phyloP scores from a whole-genome alignment of 169 alveolate genomes.

The Cryptosporidium muris region DNA sequence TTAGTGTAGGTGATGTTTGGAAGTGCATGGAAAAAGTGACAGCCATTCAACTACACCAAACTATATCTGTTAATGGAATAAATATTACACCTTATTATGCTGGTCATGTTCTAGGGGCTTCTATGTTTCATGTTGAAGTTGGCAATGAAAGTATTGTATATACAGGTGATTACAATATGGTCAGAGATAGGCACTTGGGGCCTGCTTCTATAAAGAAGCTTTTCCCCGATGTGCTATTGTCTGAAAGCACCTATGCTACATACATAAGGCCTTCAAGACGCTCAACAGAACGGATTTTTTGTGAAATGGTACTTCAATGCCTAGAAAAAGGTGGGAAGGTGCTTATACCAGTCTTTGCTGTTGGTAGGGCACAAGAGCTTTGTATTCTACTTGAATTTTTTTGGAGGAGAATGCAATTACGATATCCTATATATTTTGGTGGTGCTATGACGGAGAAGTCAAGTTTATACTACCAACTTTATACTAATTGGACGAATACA shows the following conservation, averaged over 20 bases:
- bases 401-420: conserved; percentile 93
- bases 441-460: conserved; percentile 98
- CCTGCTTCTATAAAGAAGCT: conserved; percentile 93
- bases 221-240: conserved; percentile 91
- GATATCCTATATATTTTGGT: conserved; percentile 94
- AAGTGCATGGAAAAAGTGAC: conserved; percentile 83
- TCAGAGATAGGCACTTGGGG: conserved; percentile 96
- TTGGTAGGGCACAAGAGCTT: conserved; percentile 98
- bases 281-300: conserved; percentile 94
- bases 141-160: conserved; percentile 91
- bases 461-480: conserved; percentile 91
- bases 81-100: conserved; percentile 96
- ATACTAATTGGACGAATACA: conserved; percentile 92
- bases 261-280: conserved; percentile 93
- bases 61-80: conserved; percentile 84
- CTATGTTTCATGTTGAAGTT: conserved; percentile 93
- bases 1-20: conserved; percentile 85
- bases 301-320: conserved; percentile 85
- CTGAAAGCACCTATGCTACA: conserved; percentile 97
- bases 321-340: conserved; percentile 89
- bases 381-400: conserved; percentile 94
- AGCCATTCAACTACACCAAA: conserved; percentile 91
- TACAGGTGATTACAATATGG: conserved; percentile 95
- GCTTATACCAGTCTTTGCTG: conserved; percentile 98
- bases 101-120: conserved; percentile 98